phyloP scores from a whole-genome alignment of 148 eudicot species.

The Rhododendron kiyosumense region DNA sequence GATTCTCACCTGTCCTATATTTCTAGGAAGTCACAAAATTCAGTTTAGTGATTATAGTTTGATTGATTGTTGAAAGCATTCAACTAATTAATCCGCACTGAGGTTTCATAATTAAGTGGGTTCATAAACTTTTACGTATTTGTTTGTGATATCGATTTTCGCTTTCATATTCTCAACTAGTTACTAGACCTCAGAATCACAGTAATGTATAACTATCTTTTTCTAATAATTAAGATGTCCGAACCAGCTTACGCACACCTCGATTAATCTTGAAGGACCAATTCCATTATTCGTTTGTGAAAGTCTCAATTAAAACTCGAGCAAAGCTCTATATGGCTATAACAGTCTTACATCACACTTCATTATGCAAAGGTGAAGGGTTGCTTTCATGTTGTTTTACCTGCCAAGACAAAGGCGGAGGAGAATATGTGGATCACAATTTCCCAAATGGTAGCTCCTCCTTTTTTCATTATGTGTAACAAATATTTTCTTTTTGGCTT shows the following conservation, averaged over 20 bases:
- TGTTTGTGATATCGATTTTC: not conserved
- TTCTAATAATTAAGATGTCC: no score
- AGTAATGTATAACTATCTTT: not conserved
- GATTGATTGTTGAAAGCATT: not conserved
- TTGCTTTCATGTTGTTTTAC: slow-evolving; percentile 9
- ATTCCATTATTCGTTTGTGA: no score
- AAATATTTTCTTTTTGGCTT: not conserved
- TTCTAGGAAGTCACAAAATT: not conserved
- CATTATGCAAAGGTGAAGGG: not conserved
- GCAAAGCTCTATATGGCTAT: no score
- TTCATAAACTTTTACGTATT: not conserved
- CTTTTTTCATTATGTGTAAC: not conserved
- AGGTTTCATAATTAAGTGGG: no score
- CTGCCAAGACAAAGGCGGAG: not conserved
- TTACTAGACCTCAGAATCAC: not conserved
- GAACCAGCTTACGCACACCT: no score
- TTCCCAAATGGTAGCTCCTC: not conserved
- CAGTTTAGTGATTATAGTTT: not conserved
- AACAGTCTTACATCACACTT: not conserved
- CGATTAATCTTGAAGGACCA: no score
- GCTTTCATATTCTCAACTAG: not conserved
- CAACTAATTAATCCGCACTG: no score
- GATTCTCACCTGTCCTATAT: not conserved
- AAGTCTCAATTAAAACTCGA: no score
- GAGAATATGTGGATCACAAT: not conserved